phyloP scores from a whole-genome alignment of 306 rosid genomes.

The Heteromeles arbutifolia region DNA sequence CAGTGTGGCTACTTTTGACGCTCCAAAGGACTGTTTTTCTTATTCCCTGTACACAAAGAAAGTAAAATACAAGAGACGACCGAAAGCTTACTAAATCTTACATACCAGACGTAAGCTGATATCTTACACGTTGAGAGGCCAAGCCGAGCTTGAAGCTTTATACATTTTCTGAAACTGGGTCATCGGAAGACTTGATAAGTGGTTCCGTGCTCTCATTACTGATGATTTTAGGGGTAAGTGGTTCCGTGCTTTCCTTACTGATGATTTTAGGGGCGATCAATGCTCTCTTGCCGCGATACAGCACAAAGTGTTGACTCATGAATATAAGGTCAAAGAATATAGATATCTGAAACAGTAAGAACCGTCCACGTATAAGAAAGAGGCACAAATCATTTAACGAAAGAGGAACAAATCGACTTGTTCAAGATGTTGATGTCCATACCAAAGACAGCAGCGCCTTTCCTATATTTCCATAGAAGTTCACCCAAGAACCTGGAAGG shows the following conservation, averaged over 20 bases:
- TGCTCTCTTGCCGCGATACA: conserved; percentile 38
- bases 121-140: neutral
- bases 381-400: neutral
- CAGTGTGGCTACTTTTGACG: neutral
- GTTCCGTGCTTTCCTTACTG: conserved; percentile 10
- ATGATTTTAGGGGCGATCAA: conserved; percentile 14
- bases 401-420: too few relatives aligned
- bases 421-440: conserved; percentile 7
- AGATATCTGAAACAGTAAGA: conserved; percentile 53
- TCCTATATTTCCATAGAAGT: conserved; percentile 81
- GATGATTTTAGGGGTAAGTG: conserved; percentile 9
- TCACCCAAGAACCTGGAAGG: conserved; percentile 80
- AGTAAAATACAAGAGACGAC: neutral
- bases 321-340: conserved; percentile 69
- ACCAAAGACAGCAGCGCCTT: conserved; percentile 76
- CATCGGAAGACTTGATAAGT: conserved; percentile 31
- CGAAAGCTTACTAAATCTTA: neutral
- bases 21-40: neutral
- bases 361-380: neutral
- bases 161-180: conserved; percentile 23
- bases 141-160: conserved; percentile 10
- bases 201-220: conserved; percentile 34
- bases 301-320: conserved; percentile 61
- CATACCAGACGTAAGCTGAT: neutral
- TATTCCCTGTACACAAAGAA: neutral